Base-by-base conservation (phyloP, 768 basidiomycete species). In the Vararia minispora region DNA sequence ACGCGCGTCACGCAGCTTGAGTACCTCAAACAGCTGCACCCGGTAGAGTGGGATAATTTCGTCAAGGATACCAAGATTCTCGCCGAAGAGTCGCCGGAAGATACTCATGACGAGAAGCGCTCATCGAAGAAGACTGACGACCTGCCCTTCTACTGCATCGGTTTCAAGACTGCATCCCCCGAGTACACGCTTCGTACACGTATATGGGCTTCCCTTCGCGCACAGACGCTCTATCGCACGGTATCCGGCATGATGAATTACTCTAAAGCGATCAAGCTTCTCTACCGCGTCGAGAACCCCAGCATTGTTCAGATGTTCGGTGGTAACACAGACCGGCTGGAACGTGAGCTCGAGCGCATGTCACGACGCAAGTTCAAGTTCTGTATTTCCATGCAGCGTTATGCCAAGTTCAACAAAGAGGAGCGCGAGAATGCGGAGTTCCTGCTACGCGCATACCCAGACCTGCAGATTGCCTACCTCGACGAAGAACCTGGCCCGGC, bases 201-300 rank as follows among this genome's bases (percentile, higher is more conserved):
- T 60, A 99, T 99, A 49, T 98, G 95, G 95, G 94, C 95, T 2
- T 97, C 92, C 2, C 72, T 99, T 20, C 88, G 95, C 38, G 92
- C 92, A 5, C 95, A 99, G 63, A 99, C 95, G 0, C 75, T 99
- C 23, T 99, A 99, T 61, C 82, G 95, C 46, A 99, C 95, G 9
- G 90, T 98, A 14, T 98, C 95, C 4, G 95, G 95, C 45, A 97
- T 99, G 89, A 98, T 99, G 95, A 98, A 99, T 66, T 99, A 99
- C 64, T 85, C 90, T 53, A 99, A 99, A 64, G 95, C 95, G 18
- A 94, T 99, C 79, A 99, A 99, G 61, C 73, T 99, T 26, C 74
- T 98, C 14, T 98, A 98, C 60, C 87, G 95, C 25, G 94, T 99
- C 45, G 95, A 98, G 63, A 98, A 97, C 60, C 95, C 95, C 6